Base-by-base conservation (phyloP, 2,329 filamentous ascomycete species). In the Fusarium subtropicale region DNA sequence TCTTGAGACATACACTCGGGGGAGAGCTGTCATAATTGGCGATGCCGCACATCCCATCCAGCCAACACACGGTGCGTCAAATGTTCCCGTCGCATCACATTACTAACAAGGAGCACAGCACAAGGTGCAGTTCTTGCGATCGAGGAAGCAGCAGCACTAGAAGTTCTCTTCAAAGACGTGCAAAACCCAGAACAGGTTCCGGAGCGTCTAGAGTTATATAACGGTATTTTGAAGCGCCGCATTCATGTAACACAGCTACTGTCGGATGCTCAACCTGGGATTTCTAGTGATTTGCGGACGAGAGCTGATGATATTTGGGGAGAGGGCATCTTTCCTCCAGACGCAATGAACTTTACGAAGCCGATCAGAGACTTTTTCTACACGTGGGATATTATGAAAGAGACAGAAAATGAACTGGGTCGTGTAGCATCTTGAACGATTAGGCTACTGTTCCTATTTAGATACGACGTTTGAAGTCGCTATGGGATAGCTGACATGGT, bases 21-120 rank as follows among this genome's bases (percentile, higher is more conserved):
- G 6, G 0, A 28, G 3, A 0, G 36, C 36, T 1, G 42, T 56
- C 0, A 63, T 63, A 1, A 63, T 56, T 2, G 60, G 60, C 0
- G 60, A 63, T 18, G 58, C 58, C 2, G 58, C 60, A 0, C 58
- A 63, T 16, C 58, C 48, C 0, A 63, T 63, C 1, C 58, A 63
- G 1, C 60, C 60, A 8, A 48, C 48, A 1, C 58, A 59, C 3
- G 58, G 58, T 57, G 8, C 12, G 36, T 39, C 13, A 7, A 22
- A 39, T 15, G 11, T 13, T 22, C 12, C 4, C 7, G 11, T 11
- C 7, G 7, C 4, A 39, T 7, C 11, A 12, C 11, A 20, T 2
- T 13, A 39, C 36, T 39, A 20, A 39, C n/a, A 12, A 13, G 9
- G 8, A 13, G 5, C 6, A 39, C 5, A 39, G 60, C 57, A 3